Conservation (phyloP, 2,329 filamentous ascomycete species). For the Ophiostoma angusticollis region DNA sequence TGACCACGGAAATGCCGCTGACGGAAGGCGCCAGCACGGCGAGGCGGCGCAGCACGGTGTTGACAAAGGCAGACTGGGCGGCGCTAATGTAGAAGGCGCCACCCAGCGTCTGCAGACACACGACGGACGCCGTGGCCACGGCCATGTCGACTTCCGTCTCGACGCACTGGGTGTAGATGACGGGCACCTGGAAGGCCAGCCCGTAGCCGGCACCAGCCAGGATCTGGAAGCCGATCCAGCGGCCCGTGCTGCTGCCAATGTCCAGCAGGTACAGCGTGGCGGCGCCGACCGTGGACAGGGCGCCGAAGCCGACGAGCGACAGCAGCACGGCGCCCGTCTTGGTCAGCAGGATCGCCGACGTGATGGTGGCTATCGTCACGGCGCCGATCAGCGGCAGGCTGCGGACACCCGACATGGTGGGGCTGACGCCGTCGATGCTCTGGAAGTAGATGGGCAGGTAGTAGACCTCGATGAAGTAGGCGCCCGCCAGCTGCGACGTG, state of each 20-base stretch:
- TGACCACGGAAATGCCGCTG: slow-evolving; percentile 16
- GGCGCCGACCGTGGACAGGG: slow-evolving; percentile 23
- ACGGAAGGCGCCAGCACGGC: slow-evolving; percentile 12
- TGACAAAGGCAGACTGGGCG: slow-evolving; percentile 27
- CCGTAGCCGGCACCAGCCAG: slow-evolving; percentile 33
- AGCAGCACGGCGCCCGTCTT: slow-evolving; percentile 24
- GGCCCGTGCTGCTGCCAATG: slow-evolving; percentile 19
- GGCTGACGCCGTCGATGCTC: slow-evolving; percentile 27
- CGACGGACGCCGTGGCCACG: slow-evolving; percentile 26
- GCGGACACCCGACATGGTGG: slow-evolving; percentile 25
- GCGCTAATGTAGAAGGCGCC: slow-evolving; percentile 34
- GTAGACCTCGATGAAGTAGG: slow-evolving; percentile 31
- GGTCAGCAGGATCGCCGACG: slow-evolving; percentile 22
- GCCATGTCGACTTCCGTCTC: slow-evolving; percentile 24
- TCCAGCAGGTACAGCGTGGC: slow-evolving; percentile 28
- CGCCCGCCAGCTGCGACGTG: slow-evolving; percentile 29
- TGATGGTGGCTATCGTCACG: slow-evolving; percentile 24
- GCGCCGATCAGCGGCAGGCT: slow-evolving; percentile 29
- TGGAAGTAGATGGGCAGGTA: slow-evolving; percentile 41
- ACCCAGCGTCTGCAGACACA: slow-evolving; percentile 32
- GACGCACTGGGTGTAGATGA: slow-evolving; percentile 25
- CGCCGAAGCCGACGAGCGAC: slow-evolving; percentile 18
- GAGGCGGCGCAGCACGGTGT: slow-evolving; percentile 21
- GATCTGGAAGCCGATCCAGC: slow-evolving; percentile 37
- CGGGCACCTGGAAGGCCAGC: slow-evolving; percentile 31